phyloP scores from a whole-genome alignment of 2,329 filamentous ascomycete genomes.

The Dactylellina leptospora region DNA sequence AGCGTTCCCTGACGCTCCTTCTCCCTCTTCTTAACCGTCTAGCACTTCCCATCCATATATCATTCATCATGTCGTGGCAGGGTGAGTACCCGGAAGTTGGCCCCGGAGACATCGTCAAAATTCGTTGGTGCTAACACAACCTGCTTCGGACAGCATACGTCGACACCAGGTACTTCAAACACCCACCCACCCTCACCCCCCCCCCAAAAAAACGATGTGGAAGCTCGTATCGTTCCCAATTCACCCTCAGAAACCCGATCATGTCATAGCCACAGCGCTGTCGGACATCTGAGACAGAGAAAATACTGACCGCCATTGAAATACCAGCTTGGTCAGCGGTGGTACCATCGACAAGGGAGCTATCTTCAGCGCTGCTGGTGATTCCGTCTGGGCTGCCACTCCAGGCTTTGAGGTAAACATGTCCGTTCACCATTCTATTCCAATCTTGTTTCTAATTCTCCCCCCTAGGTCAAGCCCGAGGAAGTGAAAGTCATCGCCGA shows the following conservation, averaged over 20 bases:
- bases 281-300: background rate
- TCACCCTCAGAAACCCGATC: background rate
- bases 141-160: constrained; percentile 47
- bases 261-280: background rate
- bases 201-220: no score
- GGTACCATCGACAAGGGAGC: constrained; percentile 83
- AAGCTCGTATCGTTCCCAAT: no score
- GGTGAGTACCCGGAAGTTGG: constrained; percentile 8
- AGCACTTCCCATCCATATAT: constrained; percentile 57
- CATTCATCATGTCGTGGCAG: constrained; percentile 58
- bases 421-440: background rate
- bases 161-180: constrained; percentile 36
- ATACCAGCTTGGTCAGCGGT: constrained; percentile 76
- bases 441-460: constrained; percentile 3
- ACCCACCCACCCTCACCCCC: background rate
- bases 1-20: background rate
- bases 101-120: background rate
- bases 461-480: constrained; percentile 54
- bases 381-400: constrained; percentile 79
- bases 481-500: constrained; percentile 69
- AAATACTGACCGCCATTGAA: constrained; percentile 7
- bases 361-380: constrained; percentile 82
- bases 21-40: constrained; percentile 6
- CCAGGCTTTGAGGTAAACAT: constrained; percentile 74
- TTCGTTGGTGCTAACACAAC: constrained; percentile 15